A percentile compares a stretch with the other conserved stretches of the same genome.
These are phyloP conservation scores for Biscutella laevigata DNA, from an alignment of 441 rosid genomes.

Conservation along the genomic window DNA sequence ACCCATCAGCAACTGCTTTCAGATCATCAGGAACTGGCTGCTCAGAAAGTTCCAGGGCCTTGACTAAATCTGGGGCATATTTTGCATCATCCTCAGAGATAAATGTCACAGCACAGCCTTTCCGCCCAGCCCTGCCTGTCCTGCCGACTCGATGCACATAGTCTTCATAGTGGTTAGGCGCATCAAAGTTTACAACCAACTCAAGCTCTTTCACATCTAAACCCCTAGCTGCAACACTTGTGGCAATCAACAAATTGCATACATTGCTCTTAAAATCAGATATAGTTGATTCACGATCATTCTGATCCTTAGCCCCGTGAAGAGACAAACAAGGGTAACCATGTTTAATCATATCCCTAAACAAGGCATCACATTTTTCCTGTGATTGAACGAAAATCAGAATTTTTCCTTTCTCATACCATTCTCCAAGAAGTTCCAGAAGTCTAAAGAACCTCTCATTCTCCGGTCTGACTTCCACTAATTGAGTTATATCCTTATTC, in stretches of 20 bases:
- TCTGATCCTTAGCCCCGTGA: conserved; percentile 93
- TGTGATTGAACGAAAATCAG: conserved; percentile 78
- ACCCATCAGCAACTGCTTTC: conserved; percentile 74
- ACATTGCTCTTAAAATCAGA: conserved; percentile 75
- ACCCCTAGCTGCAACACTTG: conserved; percentile 94
- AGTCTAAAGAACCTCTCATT: conserved; percentile 72
- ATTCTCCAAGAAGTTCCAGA: conserved; percentile 82
- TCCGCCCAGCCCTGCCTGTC: conserved; percentile 89
- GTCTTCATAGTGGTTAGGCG: conserved; percentile 82
- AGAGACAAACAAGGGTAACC: conserved; percentile 92
- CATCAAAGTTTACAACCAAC: conserved; percentile 77
- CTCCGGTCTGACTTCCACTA: conserved; percentile 89
- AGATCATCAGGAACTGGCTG: conserved; percentile 85
- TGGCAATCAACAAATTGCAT: conserved; percentile 79
- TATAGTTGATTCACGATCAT: conserved; percentile 85
- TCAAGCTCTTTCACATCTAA: conserved; percentile 95
- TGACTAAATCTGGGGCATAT: conserved; percentile 89
- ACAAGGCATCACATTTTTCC: conserved; percentile 81
- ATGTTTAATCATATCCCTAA: conserved; percentile 61
- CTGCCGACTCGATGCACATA: conserved; percentile 93
- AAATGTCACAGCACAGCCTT: conserved; percentile 89
- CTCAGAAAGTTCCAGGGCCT: conserved; percentile 87
- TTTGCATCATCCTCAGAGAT: conserved; percentile 80
- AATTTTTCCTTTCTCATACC: conserved; percentile 91
- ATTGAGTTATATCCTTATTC: conserved; percentile 76